phyloP scores from a whole-genome alignment of 805 yeast species.

The Candida palmyrensis region DNA sequence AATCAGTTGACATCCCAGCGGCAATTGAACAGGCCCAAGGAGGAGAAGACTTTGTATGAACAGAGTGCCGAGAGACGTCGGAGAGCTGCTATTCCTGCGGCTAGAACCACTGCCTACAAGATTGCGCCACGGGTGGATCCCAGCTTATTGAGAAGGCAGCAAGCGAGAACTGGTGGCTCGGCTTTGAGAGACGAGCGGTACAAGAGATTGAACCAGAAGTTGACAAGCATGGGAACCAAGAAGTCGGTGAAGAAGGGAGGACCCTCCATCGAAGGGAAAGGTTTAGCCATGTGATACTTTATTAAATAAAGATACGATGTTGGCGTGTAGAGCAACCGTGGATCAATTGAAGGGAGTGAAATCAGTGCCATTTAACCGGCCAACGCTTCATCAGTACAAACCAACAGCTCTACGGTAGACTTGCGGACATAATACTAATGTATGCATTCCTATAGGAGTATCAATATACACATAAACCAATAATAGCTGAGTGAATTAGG shows the following conservation, averaged over 20 bases:
- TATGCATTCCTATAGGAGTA: conserved; percentile 13
- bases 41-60: conserved; percentile 66
- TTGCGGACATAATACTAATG: no score
- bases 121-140: conserved; percentile 80
- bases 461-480: conserved; percentile 16
- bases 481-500: conserved; percentile 45
- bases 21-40: conserved; percentile 22
- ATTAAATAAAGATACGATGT: no score
- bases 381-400: no score
- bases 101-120: conserved; percentile 81
- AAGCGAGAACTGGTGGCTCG: conserved; percentile 38
- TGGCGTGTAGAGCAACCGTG: no score
- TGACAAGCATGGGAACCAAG: conserved; percentile 43
- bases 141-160: conserved; percentile 39
- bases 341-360: no score
- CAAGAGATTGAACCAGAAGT: conserved; percentile 65
- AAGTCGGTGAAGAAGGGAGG: conserved; percentile 57
- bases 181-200: conserved; percentile 64
- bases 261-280: conserved; percentile 75
- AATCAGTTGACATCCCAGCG: conserved; percentile 35
- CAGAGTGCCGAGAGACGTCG: conserved; percentile 87
- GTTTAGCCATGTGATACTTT: conserved; percentile 32
- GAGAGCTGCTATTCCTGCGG: conserved; percentile 94
- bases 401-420: no score
- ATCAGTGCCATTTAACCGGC: no score